Conservation (phyloP, 805 yeast genomes). For the Wickerhamomyces alni region DNA sequence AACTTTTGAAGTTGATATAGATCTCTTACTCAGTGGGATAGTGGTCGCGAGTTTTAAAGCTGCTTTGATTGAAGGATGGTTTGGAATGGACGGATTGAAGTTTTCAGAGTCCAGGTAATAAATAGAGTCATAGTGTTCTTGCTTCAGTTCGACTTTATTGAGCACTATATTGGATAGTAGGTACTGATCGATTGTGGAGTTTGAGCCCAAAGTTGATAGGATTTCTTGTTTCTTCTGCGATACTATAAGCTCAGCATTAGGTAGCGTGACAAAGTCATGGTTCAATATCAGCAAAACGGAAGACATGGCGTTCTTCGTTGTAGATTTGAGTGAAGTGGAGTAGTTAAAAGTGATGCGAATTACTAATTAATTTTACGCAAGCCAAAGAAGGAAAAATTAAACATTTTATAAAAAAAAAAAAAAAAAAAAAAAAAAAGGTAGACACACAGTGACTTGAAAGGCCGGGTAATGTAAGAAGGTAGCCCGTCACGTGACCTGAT, state of each 20-base stretch:
- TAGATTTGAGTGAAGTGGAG: no score
- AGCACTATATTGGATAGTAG: constrained; percentile 21
- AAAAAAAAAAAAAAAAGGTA: neutral
- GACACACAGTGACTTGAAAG: neutral
- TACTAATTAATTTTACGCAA: no score
- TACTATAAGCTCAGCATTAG: constrained; percentile 18
- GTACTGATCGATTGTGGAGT: constrained; percentile 18
- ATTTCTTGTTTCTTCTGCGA: constrained; percentile 15
- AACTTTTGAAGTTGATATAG: constrained; percentile 7
- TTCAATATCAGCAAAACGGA: constrained; percentile 22
- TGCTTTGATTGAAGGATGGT: constrained; percentile 18
- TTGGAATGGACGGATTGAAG: constrained; percentile 19
- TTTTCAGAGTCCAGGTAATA: constrained; percentile 21
- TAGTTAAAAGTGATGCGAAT: no score
- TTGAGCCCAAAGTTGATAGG: constrained; percentile 4
- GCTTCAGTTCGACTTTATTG: constrained; percentile 14
- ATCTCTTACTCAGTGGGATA: constrained; percentile 6
- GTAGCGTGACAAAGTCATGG: constrained; percentile 18
- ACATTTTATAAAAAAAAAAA: neutral
- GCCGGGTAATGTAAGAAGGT: no score
- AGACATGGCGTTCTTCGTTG: constrained; percentile 7
- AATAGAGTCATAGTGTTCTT: constrained; percentile 19
- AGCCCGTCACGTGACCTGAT: no score
- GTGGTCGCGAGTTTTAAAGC: constrained; percentile 8
- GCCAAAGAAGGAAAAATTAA: neutral